Conservation (phyloP, 345 rosid genomes). For the Mangifera indica region DNA sequence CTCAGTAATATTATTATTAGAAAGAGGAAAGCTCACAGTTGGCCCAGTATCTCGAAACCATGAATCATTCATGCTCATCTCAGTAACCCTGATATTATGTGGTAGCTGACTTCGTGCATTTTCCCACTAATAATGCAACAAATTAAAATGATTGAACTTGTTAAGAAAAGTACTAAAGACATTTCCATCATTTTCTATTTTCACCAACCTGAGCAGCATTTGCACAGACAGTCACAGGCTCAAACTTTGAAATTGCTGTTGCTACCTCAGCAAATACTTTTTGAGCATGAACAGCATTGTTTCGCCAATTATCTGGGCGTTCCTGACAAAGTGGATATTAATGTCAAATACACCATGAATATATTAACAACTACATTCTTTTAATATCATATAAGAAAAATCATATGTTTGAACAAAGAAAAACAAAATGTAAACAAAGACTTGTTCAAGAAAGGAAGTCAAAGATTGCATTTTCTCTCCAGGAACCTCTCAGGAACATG, state of each 20-base stretch:
- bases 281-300: slow-evolving; percentile 61
- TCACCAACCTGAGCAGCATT: slow-evolving; percentile 69
- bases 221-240: slow-evolving; percentile 89
- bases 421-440: neutral
- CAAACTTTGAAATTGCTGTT: slow-evolving; percentile 71
- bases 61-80: slow-evolving; percentile 93
- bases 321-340: slow-evolving; percentile 46
- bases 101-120: slow-evolving; percentile 79
- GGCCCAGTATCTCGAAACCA: slow-evolving; percentile 98
- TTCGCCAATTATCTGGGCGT: slow-evolving; percentile 90
- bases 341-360: slow-evolving; percentile 5
- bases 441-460: neutral
- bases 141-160: slow-evolving; percentile 3
- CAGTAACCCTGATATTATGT: slow-evolving; percentile 67
- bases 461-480: neutral
- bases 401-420: neutral
- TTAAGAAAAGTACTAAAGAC: slow-evolving; percentile 9
- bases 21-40: slow-evolving; percentile 55
- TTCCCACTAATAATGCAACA: slow-evolving; percentile 56
- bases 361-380: neutral
- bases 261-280: slow-evolving; percentile 62
- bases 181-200: slow-evolving; percentile 11
- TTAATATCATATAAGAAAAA: neutral
- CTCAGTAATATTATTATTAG: neutral
- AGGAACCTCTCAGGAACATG: too few species aligned